A percentile compares a stretch with the other conserved stretches of the same genome.
These are phyloP conservation scores for Phytophthora multivora DNA, from an alignment of 352 stramenopile species.

Conservation along the genomic window DNA sequence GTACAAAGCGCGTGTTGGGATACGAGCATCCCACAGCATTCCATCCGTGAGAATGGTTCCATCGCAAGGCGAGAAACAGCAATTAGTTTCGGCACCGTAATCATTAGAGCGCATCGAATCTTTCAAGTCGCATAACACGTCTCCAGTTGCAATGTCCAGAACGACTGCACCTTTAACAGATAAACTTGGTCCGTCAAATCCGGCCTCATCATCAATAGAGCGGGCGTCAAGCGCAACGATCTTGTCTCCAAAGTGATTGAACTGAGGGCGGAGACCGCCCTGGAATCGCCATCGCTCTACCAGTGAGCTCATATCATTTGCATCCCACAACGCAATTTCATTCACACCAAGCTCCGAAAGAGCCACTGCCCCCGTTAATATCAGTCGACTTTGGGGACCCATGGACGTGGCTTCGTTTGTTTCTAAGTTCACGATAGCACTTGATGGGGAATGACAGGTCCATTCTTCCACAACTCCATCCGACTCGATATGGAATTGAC, in stretches of 20 bases:
- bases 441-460: constrained; percentile 74
- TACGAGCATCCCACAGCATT: constrained; percentile 81
- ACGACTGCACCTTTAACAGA: constrained; percentile 60
- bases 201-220: constrained; percentile 35
- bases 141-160: constrained; percentile 71
- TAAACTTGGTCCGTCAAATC: constrained; percentile 31
- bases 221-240: constrained; percentile 72
- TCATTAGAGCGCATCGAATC: constrained; percentile 73
- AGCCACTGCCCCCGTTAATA: constrained; percentile 60
- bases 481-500: constrained; percentile 60
- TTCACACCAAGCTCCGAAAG: constrained; percentile 54
- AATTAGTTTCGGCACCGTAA: constrained; percentile 81
- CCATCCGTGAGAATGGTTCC: constrained; percentile 78
- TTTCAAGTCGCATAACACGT: constrained; percentile 62
- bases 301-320: constrained; percentile 59
- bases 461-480: constrained; percentile 77
- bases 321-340: constrained; percentile 79
- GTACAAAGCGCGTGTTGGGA: constrained; percentile 75
- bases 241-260: constrained; percentile 80
- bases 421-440: constrained; percentile 68
- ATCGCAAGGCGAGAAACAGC: constrained; percentile 75
- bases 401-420: constrained; percentile 72
- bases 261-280: constrained; percentile 60
- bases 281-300: constrained; percentile 68
- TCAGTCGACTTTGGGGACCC: constrained; percentile 49